phyloP scores from a whole-genome alignment of 208 protist species.

The Kentomonas sorsogonicus region DNA sequence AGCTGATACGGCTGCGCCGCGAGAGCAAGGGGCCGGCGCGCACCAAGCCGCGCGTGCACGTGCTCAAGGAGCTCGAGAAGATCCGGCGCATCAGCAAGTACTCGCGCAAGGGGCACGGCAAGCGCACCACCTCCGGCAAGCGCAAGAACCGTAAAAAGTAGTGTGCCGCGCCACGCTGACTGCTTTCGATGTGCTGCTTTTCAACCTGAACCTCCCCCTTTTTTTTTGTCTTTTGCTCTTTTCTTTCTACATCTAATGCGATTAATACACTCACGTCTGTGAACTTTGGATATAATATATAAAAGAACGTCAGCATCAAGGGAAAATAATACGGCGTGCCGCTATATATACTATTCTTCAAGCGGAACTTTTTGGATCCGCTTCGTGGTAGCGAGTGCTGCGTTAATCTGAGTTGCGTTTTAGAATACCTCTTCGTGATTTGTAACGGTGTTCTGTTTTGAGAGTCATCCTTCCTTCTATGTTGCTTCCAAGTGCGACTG shows the following conservation, averaged over 20 bases:
- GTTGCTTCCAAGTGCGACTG: background rate
- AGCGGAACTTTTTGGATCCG: no score
- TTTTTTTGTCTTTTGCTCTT: background rate
- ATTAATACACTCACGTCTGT: conserved; percentile 4
- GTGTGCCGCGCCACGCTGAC: no score
- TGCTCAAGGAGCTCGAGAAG: conserved; percentile 85
- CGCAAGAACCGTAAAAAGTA: conserved; percentile 72
- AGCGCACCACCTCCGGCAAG: conserved; percentile 80
- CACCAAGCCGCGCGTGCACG: conserved; percentile 62
- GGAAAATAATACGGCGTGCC: no score
- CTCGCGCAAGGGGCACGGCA: conserved; percentile 85
- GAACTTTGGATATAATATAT: background rate
- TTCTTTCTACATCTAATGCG: conserved; percentile 8
- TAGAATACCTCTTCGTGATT: no score
- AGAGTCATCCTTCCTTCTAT: background rate
- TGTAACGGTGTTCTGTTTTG: no score
- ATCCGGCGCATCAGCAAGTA: conserved; percentile 85
- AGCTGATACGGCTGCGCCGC: conserved; percentile 60
- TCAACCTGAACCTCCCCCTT: background rate
- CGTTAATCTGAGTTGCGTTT: no score
- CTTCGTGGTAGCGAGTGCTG: no score
- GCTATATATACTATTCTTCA: no score
- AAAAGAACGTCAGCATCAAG: background rate
- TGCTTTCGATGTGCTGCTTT: background rate
- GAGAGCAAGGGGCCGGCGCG: conserved; percentile 66